These are phyloP conservation scores for Leccinum solheimii DNA, from an alignment of 1,284 basidiomycete genomes.

Conservation along the genomic window DNA sequence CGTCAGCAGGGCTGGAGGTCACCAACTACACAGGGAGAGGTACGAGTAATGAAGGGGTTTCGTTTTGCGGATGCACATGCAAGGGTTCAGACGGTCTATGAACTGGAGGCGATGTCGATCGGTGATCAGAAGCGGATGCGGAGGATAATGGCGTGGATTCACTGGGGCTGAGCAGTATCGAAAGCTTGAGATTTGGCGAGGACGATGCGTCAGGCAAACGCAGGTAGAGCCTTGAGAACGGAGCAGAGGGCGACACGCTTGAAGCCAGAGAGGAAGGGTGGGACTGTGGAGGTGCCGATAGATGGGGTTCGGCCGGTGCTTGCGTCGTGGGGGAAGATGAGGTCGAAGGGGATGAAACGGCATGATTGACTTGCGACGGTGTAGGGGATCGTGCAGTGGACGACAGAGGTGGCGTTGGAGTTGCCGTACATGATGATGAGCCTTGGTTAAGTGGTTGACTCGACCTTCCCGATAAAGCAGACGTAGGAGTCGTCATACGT, in stretches of 20 bases:
- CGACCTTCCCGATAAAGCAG: conserved; percentile 3
- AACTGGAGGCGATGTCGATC: conserved; percentile 10
- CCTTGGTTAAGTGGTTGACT: conserved; percentile 13
- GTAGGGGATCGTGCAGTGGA: neutral
- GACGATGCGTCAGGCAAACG: conserved; percentile 31
- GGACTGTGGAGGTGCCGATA: neutral
- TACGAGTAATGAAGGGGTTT: conserved; percentile 1
- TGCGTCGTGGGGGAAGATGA: neutral
- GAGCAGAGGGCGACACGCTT: conserved; percentile 37
- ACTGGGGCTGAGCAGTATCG: conserved; percentile 7
- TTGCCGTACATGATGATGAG: neutral
- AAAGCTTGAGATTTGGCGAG: conserved; percentile 8
- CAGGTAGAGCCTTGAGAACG: conserved; percentile 42
- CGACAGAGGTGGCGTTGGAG: neutral
- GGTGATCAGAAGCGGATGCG: conserved; percentile 8
- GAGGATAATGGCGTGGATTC: conserved; percentile 6
- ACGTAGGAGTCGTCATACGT: conserved; percentile 2
- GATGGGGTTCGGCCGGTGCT: conserved; percentile 6
- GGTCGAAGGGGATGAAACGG: conserved; percentile 6
- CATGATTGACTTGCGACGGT: conserved; percentile 2
- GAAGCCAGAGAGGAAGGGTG: conserved; percentile 2
- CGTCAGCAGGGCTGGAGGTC: conserved; percentile 13
- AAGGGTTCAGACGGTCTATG: conserved; percentile 30
- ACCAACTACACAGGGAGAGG: conserved; percentile 12
- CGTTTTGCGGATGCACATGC: conserved; percentile 32